phyloP scores from a whole-genome alignment of 1,284 basidiomycete genomes.

The Naganishia albida region DNA sequence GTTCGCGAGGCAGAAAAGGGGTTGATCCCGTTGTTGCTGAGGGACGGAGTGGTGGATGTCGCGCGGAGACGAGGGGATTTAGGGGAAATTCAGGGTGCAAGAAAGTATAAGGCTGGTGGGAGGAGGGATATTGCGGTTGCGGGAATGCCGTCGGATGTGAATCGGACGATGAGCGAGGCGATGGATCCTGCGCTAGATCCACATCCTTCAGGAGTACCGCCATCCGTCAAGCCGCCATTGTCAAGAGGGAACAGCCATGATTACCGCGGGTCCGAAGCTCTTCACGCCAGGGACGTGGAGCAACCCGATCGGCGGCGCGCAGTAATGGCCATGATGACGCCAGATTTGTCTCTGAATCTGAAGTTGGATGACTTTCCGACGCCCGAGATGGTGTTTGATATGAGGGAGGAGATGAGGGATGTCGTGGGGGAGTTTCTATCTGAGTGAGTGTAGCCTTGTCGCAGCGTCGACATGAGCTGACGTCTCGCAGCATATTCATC shows the following conservation, averaged over 20 bases:
- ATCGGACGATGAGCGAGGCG: not conserved
- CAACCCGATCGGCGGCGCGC: not conserved
- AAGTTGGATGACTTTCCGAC: conserved; percentile 33
- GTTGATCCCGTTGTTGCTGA: conserved; percentile 31
- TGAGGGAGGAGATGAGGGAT: conserved; percentile 32
- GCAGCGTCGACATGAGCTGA: not conserved
- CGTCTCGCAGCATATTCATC: conserved; percentile 27
- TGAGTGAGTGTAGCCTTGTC: conserved; percentile 25
- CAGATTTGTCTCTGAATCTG: conserved; percentile 24
- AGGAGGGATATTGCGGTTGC: conserved; percentile 13
- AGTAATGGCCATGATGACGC: not conserved
- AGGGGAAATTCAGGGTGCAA: conserved; percentile 3
- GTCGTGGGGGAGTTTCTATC: conserved; percentile 28
- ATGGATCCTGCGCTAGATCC: not conserved
- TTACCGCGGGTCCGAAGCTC: not conserved
- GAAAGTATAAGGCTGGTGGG: conserved; percentile 7
- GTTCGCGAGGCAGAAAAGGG: conserved; percentile 32
- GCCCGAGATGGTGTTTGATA: conserved; percentile 32
- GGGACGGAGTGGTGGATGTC: conserved; percentile 32
- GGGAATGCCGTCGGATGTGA: not conserved
- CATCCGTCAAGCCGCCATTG: not conserved
- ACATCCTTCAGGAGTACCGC: not conserved
- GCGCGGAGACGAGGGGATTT: conserved; percentile 21
- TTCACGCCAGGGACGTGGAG: not conserved
- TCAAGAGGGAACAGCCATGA: conserved; percentile 16